Conservation (phyloP, 805 yeast genomes). For the Wickerhamiella dianesei region DNA sequence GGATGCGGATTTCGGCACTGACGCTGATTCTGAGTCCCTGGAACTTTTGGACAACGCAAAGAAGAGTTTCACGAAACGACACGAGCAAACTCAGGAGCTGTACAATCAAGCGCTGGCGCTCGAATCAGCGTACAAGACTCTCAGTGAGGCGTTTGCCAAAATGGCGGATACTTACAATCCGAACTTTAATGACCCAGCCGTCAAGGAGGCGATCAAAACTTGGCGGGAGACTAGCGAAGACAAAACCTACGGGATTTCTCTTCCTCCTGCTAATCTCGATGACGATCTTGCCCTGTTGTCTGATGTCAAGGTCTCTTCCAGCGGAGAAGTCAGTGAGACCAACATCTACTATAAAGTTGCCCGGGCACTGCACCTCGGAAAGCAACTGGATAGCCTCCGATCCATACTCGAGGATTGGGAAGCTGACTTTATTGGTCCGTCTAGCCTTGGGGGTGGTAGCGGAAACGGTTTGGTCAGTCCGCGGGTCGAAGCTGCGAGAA, state of each 20-base stretch:
- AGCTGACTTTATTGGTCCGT: background rate
- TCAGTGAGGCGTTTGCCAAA: slow-evolving; percentile 30
- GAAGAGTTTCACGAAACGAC: slow-evolving; percentile 11
- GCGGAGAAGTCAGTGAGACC: background rate
- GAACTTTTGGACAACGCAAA: slow-evolving; percentile 9
- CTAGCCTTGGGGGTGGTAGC: background rate
- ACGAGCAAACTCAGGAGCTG: slow-evolving; percentile 5
- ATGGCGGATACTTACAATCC: slow-evolving; percentile 57
- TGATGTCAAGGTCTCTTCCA: slow-evolving; percentile 7
- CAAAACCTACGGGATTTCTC: background rate
- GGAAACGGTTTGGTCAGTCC: background rate
- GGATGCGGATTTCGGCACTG: slow-evolving; percentile 4
- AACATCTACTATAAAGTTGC: background rate
- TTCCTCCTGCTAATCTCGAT: background rate
- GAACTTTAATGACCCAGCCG: slow-evolving; percentile 77
- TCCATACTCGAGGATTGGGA: background rate
- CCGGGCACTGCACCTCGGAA: background rate
- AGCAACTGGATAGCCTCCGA: background rate
- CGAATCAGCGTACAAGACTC: slow-evolving; percentile 9
- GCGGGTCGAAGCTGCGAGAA: slow-evolving; percentile 1
- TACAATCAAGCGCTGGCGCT: slow-evolving; percentile 4
- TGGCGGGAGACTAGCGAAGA: slow-evolving; percentile 20
- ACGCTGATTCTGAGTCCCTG: slow-evolving; percentile 9
- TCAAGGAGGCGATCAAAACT: slow-evolving; percentile 50
- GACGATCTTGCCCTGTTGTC: slow-evolving; percentile 5